Base-by-base conservation (phyloP, 257 asterid genomes). In the Penstemon davidsonii region DNA sequence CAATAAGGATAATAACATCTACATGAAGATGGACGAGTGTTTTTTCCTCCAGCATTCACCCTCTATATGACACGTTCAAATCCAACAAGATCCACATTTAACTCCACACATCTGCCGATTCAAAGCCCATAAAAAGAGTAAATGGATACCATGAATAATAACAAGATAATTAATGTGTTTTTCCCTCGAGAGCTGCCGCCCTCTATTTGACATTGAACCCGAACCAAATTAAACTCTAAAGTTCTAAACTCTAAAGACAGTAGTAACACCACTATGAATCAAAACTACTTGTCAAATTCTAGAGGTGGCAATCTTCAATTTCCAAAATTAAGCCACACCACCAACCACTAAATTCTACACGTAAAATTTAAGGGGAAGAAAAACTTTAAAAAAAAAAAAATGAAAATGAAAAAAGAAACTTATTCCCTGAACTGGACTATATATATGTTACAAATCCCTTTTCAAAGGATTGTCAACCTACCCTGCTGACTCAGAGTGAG, bases 281-380 rank as follows among this genome's bases (percentile, higher is more conserved):
- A 62, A 82, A 76, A 84, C 80, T 71, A 82, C 79, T 78, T 56
- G 82, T 66, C 65, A 46, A 73, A 71, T 61, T 70, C 83, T 76
- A 68, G 62, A 57, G 78, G 71, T 71, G 80, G 82, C 79, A 68
- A 74, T 55, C 78, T 64, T 72, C 55, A 76, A 76, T 62, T 72
- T 69, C 80, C 84, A 73, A 81, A 76, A 74, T 59, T 69, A 69
- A 71, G 73, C 79, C 57, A 73, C 75, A 41, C 73, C 81, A 69
- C 82, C 81, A 61, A 66, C 67, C 65, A 64, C 88, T 70, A 71
- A 74, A 60, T 45, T 82, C 81, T 83, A 56, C 53, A n/a, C n/a
- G n/a, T 13, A 67, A 18, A 70, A 44, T 45, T 37, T 4, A 44
- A 19, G 47, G 53, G 11, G n/a, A 42, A 73, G 69, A 65, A 62